These are phyloP conservation scores for Panellus pusillus DNA, from an alignment of 768 basidiomycete species.

Conservation along the genomic window DNA sequence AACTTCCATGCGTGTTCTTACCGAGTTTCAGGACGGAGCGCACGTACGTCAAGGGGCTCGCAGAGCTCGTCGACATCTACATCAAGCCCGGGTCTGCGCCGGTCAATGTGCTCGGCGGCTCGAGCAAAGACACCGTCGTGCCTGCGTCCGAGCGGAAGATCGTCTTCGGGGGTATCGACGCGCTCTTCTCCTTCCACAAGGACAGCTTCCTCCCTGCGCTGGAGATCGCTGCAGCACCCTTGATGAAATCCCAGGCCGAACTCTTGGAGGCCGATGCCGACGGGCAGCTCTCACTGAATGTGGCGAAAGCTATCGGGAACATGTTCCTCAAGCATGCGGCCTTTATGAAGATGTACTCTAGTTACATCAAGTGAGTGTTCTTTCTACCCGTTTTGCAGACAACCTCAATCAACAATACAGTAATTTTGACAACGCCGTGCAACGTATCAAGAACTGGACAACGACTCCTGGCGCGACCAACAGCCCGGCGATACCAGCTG, in stretches of 20 bases:
- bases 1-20: slow-evolving; percentile 17
- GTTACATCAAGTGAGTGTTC: slow-evolving; percentile 86
- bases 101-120: slow-evolving; percentile 68
- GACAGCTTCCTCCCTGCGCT: slow-evolving; percentile 92
- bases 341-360: slow-evolving; percentile 98
- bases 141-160: slow-evolving; percentile 85
- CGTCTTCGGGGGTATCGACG: slow-evolving; percentile 89
- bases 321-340: slow-evolving; percentile 94
- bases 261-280: slow-evolving; percentile 60
- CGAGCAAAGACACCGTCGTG: slow-evolving; percentile 80
- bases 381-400: background rate
- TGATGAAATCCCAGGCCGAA: slow-evolving; percentile 52
- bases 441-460: slow-evolving; percentile 86
- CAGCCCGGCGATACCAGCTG: slow-evolving; percentile 39
- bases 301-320: slow-evolving; percentile 79
- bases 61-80: slow-evolving; percentile 94
- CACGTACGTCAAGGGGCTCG: slow-evolving; percentile 91
- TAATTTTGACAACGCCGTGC: slow-evolving; percentile 92
- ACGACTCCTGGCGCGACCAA: slow-evolving; percentile 49
- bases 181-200: slow-evolving; percentile 88
- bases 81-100: slow-evolving; percentile 79
- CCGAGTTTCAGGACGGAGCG: slow-evolving; percentile 72
- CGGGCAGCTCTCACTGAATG: slow-evolving; percentile 69
- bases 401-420: slow-evolving; percentile 38
- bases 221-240: slow-evolving; percentile 70